Evolutionary conservation across 148 eudicot genomes (phyloP).

Genomic region (Rhododendron ferrugineum): DNA sequence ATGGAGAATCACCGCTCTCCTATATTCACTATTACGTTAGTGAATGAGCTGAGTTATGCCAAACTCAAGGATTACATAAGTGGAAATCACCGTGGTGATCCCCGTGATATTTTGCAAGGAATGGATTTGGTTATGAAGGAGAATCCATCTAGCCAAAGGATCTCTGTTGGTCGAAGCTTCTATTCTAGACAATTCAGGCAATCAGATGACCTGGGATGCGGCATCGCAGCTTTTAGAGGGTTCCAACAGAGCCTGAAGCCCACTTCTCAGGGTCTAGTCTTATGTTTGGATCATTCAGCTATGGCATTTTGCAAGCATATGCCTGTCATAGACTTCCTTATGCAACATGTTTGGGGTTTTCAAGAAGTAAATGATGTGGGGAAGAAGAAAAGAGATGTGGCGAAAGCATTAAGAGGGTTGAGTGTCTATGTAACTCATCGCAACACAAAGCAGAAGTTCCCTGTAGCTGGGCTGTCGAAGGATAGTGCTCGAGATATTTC

Average conservation of each 20-base stretch:
- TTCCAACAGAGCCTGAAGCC: background rate
- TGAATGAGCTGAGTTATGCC: slow-evolving; percentile 37
- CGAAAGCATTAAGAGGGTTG: slow-evolving; percentile 30
- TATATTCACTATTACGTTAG: slow-evolving; percentile 25
- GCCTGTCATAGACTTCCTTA: slow-evolving; percentile 44
- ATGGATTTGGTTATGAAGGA: slow-evolving; percentile 3
- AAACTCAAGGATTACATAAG: slow-evolving; percentile 41
- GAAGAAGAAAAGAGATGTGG: slow-evolving; percentile 14
- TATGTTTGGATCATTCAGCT: slow-evolving; percentile 56
- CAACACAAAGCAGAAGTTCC: slow-evolving; percentile 40
- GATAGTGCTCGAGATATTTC: slow-evolving; percentile 24
- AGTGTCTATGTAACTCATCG: slow-evolving; percentile 56
- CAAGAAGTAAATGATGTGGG: slow-evolving; percentile 8
- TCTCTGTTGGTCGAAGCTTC: slow-evolving; percentile 1
- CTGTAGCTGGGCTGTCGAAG: slow-evolving; percentile 34
- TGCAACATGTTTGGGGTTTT: slow-evolving; percentile 27
- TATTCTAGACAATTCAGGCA: background rate
- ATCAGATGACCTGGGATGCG: background rate
- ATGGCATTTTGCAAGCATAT: slow-evolving; percentile 40
- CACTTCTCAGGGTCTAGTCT: slow-evolving; percentile 26
- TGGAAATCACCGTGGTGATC: background rate
- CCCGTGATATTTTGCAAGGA: background rate
- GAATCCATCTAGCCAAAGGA: background rate
- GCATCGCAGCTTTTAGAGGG: background rate
- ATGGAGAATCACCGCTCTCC: slow-evolving; percentile 18